Evolutionary conservation across 768 basidiomycete genomes (phyloP), one percentile per base, ranked within the genome.

Genomic region (Stropharia rugosoannulata): DNA sequence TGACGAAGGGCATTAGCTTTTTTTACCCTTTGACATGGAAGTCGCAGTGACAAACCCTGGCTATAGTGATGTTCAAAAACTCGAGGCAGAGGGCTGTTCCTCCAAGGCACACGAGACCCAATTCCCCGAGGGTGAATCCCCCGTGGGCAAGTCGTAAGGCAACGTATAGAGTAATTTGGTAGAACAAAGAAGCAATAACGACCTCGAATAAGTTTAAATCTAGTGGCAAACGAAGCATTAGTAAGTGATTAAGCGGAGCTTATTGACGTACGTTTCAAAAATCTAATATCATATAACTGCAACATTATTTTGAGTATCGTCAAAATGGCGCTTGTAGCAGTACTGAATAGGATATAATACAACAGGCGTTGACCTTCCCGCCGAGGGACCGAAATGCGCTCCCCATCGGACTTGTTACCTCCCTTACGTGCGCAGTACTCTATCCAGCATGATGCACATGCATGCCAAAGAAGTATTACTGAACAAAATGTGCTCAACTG

Each of bases 121-220:
- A 80, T 68, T 99, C 97, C 32, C 97, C 97, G 1, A 99, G 80
- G 0, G 95, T 98, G 72, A 98, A 95, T 10, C 91, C 92, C n/a
- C 90, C 83, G 63, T 97, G 90, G 4, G 95, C 95, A 42, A 99
- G 79, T 19, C 97, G 83, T 40, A 97, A 80, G 40, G 90, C 90
- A 45, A 90, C 78, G 69, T 98, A 99, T 44, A 98, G 76, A 49
- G 93, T 85, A 66, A 95, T 89, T 68, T 98, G 97, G 69, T 89
- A 97, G 73, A 95, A 93, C 41, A 90, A 66, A 1, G 93, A 85
- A 36, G 82, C 81, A 19, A 89, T 73, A 12, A 81, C 71, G 53
- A 91, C 78, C 63, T 98, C 95, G 54, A 90, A 83, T 58, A 81
- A 78, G 57, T 81, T 87, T 65, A 95, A 75, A 70, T 93, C 95